Evolutionary conservation across 352 stramenopile species (phyloP), one percentile per base, ranked within the genome.

Genomic region (Pythium biforme): DNA sequence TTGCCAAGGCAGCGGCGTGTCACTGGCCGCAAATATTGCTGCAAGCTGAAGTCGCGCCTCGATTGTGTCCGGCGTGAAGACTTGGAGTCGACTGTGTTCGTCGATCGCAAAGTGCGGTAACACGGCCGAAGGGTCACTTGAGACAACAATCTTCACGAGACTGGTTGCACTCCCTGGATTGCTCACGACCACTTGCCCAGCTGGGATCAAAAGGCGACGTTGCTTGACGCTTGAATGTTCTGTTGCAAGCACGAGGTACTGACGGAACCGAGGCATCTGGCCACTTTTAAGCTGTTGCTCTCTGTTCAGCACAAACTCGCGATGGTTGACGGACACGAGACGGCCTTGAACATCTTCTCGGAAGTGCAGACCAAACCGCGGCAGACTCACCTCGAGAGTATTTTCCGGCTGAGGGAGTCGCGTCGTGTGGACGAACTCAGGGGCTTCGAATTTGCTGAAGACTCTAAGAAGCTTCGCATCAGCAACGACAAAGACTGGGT

Each of bases 391-490:
- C 14, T 76, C 73, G 4, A 84, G 17, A 9, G 34, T 11, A 1
- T 37, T 43, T 5, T 62, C 64, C n/a, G 40, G 20, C 12, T 63
- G 67, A 14, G 46, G 29, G 3, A 76, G 51, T 1, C 39, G 17
- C 43, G 45, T 25, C 3, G 64, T 40, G 58, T 86, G 69, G 11
- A 83, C 62, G 48, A 68, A 81, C 7, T 64, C 17, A 3, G 12
- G 8, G 0, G 37, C 22, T 31, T 89, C 79, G n/a, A 89, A 83
- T 47, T 85, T 89, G 23, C n/a, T 34, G 26, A 86, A n/a, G 1
- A 80, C 57, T 0, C 33, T 15, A 0, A 68, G 23, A 1, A 83
- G 50, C 0, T 37, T 9, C 1, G 59, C 26, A 0, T 76, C 46
- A 12, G 51, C 49, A 5, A 52, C 33, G 4, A 81, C 55, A 23